phyloP scores from a whole-genome alignment of 2,329 filamentous ascomycete species.

The Alternaria gaisen region DNA sequence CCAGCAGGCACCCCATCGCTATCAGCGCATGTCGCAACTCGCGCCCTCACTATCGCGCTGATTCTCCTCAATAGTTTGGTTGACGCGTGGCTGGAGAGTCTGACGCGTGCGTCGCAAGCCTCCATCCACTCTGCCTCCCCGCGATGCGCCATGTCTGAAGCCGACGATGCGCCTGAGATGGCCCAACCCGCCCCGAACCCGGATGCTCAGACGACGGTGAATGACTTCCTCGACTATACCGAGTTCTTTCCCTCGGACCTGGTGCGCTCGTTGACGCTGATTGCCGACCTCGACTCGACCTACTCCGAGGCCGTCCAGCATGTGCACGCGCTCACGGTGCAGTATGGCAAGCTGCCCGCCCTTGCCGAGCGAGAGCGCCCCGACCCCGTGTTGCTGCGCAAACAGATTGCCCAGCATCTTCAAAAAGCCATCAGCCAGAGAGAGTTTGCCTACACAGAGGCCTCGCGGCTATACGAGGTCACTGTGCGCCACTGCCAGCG shows the following conservation, averaged over 20 bases:
- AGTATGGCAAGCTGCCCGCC: slow-evolving; percentile 61
- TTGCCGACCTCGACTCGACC: slow-evolving; percentile 60
- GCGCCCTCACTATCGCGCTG: slow-evolving; percentile 36
- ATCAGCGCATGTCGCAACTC: slow-evolving; percentile 24
- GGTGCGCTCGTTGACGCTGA: slow-evolving; percentile 69
- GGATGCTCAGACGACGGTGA: slow-evolving; percentile 71
- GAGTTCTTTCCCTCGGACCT: slow-evolving; percentile 73
- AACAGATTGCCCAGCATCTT: slow-evolving; percentile 65
- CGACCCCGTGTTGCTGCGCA: slow-evolving; percentile 62
- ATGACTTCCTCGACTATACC: slow-evolving; percentile 74
- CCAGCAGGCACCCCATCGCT: slow-evolving; percentile 16
- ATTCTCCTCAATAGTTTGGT: slow-evolving; percentile 40
- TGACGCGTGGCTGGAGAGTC: slow-evolving; percentile 51
- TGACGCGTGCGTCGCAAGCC: slow-evolving; percentile 49
- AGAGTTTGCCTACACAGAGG: slow-evolving; percentile 65
- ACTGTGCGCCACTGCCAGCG: slow-evolving; percentile 66
- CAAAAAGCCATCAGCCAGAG: slow-evolving; percentile 64
- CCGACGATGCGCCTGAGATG: slow-evolving; percentile 43
- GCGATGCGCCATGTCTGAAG: slow-evolving; percentile 52
- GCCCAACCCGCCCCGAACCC: slow-evolving; percentile 63
- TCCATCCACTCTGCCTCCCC: slow-evolving; percentile 38
- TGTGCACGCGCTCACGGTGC: slow-evolving; percentile 59
- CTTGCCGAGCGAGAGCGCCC: slow-evolving; percentile 59
- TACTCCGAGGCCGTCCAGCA: slow-evolving; percentile 55
- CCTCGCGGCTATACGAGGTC: slow-evolving; percentile 64